Base-by-base conservation (phyloP, 1,284 basidiomycete genomes). In the Ustilago shanxiensis region DNA sequence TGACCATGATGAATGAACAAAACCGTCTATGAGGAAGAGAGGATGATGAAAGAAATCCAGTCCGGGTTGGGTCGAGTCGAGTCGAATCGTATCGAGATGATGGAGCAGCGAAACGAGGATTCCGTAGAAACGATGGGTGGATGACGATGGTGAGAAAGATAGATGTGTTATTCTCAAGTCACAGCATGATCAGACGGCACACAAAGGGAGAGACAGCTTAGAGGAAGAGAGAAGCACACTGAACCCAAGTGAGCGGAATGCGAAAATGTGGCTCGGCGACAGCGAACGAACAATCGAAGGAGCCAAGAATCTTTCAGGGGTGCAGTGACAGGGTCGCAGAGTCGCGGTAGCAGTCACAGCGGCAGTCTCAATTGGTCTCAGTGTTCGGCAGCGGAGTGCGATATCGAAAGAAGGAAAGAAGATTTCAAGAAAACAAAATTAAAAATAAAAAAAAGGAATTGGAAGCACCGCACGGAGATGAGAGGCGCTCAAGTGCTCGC, bases 1-100 rank as follows among this genome's bases (percentile, higher is more conserved):
- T 74, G 65, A 76, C 72, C 69, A 82, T 82, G 54, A 28, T 77
- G 55, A 24, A 58, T 41, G 54, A n/a, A n/a, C n/a, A n/a, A 16
- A 29, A 51, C 22, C 53, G 68, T 58, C 58, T 66, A 56, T 51
- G 41, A 37, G 33, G 33, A 31, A 37, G 56, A 24, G 24, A 29
- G 39, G 26, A 24, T 47, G 66, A 28, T 61, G 45, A 31, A 28
- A 26, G 47, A 28, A 20, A 13, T 54, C 35, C 31, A 39, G 22
- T 31, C n/a, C 39, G 44, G 55, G n/a, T 49, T 20, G 45, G 24
- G 10, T 41, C 37, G 37, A 41, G 37, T 41, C 37, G 33, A 39
- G n/a, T n/a, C 44, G 44, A 47, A 47, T 39, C 18, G 37, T 7
- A 44, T 22, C 41, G 33, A 41, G 51, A 50, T 26, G 20, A 33